Conservation (phyloP, 306 rosid genomes). For the Rosa chinensis region DNA sequence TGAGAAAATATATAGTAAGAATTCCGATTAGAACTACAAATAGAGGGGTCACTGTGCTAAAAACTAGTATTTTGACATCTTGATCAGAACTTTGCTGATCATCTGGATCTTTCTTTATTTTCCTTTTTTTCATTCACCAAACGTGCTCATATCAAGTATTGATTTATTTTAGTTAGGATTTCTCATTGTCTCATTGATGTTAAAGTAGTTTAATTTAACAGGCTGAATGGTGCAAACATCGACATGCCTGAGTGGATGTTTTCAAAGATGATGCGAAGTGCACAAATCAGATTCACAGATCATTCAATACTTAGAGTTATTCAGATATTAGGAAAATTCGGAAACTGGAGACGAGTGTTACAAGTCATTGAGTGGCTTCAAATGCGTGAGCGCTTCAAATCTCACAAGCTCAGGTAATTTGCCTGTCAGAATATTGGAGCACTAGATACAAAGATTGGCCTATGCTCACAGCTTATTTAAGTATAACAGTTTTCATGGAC, state of each 20-base stretch:
- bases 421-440: not conserved
- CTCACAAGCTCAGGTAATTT: slow-evolving; percentile 66
- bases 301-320: slow-evolving; percentile 80
- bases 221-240: slow-evolving; percentile 89
- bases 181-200: slow-evolving; percentile 23
- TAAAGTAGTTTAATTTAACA: slow-evolving; percentile 44
- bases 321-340: slow-evolving; percentile 73
- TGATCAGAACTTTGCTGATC: slow-evolving; percentile 11
- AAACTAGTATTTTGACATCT: slow-evolving; percentile 1
- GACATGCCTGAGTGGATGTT: slow-evolving; percentile 90
- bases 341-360: slow-evolving; percentile 90
- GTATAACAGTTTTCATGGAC: not conserved
- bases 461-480: not conserved
- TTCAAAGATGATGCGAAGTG: slow-evolving; percentile 89
- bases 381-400: slow-evolving; percentile 77
- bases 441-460: not conserved
- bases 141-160: slow-evolving; percentile 24
- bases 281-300: slow-evolving; percentile 73
- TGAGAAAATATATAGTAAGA: not conserved
- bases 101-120: slow-evolving; percentile 13
- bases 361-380: slow-evolving; percentile 97
- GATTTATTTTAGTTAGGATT: slow-evolving; percentile 7
- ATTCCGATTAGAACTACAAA: not conserved
- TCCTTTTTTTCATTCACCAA: not conserved
- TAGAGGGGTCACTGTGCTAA: not conserved